Evolutionary conservation across 257 asterid genomes (phyloP), one percentile per base, ranked within the genome.

Genomic region (Cynanchum wilfordii): DNA sequence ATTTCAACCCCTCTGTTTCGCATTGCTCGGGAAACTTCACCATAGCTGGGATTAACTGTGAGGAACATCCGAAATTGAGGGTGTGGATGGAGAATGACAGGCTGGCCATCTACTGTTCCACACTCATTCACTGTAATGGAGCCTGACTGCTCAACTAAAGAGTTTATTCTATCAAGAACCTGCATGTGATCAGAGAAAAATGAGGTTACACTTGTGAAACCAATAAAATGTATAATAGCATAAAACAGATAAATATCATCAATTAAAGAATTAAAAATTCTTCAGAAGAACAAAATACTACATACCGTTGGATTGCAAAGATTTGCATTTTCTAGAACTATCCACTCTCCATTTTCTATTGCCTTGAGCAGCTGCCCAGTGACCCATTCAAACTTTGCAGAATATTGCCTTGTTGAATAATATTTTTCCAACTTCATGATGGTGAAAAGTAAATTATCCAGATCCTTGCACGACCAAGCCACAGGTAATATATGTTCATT

Each of bases 21-120:
- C 99, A 95, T 95, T 73, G 99, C 99, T 76, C 99, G 88, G 69
- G 99, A 95, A 52, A 95, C 97, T 77, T 95, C 99, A 72, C 99
- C 99, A 75, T 80, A 78, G 86, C 79, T 80, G 70, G 99, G 98
- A 79, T 92, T 89, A 24, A 95, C 94, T 24, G 99, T 95, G 73
- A 95, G 85, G 81, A 95, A 95, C 99, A 95, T 87, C 66, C 98
- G 90, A 71, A 95, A 95, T 68, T 84, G 84, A 69, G 94, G 91
- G 82, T 95, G 98, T 33, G 99, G 99, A 62, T 83, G 95, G 65
- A 95, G 87, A 80, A 92, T 85, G 77, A 92, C 84, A 17, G 98
- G 91, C 64, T 85, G 78, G 68, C 99, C 99, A 58, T 95, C 90
- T 66, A 92, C 90, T 75, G 86, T 82, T 60, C 99, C 99, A 80